Evolutionary conservation across 148 eudicot species (phyloP), one percentile per base, ranked within the genome.

Genomic region (Fagopyrum tataricum): DNA sequence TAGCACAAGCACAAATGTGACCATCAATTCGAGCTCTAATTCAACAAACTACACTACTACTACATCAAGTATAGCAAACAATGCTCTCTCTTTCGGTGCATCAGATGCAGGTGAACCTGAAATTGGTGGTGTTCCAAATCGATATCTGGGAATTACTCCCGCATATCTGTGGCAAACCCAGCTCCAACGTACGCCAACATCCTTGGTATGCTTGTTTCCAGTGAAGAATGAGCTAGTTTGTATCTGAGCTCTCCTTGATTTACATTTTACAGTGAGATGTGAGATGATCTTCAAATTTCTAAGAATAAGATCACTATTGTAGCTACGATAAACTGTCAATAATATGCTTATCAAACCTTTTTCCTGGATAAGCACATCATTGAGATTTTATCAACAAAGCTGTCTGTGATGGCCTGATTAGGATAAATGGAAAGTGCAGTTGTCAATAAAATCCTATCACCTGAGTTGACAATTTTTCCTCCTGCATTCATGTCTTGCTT

Each of bases 71-170:
- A 64, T 86, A 51, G 73, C 83, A 75, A 81, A 79, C 72, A 88
- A 72, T 75, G 72, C 79, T 64, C 68, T 77, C 49, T 47, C 84
- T 79, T 73, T 83, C 70, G 74, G 77, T 71, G 74, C 75, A 42
- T 44, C 76, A 44, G 98, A 95, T 79, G 82, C 81, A 20, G 81
- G 83, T 8, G 96, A 94, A 76, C 90, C 90, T 78, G 97, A 85
- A 62, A 89, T 91, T 76, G 98, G 98, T 80, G 98, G 98, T 67
- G 98, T 90, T 75, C 92, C 97, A 72, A 85, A 86, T 76, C 85
- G 87, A 64, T 91, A 79, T 80, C 89, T 95, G 72, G 98, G 98
- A 76, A 83, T 95, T 76, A 95, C 96, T 72, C 89, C 93, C 26
- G 68, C 83, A 74, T 95, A 90, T 83, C 81, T 95, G 75, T 88